Evolutionary conservation across 306 rosid species (phyloP).

Genomic region (Elaeagnus macrophylla): DNA sequence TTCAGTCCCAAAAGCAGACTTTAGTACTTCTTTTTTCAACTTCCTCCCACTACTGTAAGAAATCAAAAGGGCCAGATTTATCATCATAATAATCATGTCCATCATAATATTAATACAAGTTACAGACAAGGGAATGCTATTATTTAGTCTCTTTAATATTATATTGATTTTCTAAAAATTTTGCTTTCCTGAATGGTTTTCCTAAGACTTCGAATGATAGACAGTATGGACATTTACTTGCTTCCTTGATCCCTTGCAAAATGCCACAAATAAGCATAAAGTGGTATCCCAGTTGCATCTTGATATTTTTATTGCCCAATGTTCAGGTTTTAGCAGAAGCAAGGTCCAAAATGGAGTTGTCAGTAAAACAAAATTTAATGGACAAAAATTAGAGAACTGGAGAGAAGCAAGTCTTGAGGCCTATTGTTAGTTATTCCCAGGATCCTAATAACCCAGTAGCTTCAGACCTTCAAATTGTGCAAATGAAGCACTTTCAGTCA

Average conservation of each 20-base stretch:
- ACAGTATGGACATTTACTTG: slow-evolving; percentile 21
- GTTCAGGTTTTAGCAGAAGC: slow-evolving; percentile 5
- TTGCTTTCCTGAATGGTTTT: too few species aligned
- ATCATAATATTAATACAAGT: too few species aligned
- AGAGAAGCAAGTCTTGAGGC: slow-evolving; percentile 20
- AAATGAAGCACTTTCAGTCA: slow-evolving; percentile 14
- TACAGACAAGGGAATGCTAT: too few species aligned
- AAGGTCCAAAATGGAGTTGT: too few species aligned
- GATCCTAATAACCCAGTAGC: slow-evolving; percentile 16
- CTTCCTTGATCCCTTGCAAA: slow-evolving; percentile 3
- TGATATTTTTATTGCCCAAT: background rate
- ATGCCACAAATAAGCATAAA: slow-evolving; percentile 6
- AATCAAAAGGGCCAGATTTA: too few species aligned
- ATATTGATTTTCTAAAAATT: too few species aligned
- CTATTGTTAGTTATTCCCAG: slow-evolving; percentile 21
- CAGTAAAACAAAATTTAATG: slow-evolving; percentile 1
- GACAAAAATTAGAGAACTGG: slow-evolving; percentile 21
- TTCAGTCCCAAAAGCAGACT: too few species aligned
- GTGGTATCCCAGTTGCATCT: background rate
- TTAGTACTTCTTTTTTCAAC: too few species aligned
- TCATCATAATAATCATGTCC: too few species aligned
- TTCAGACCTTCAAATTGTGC: slow-evolving; percentile 29
- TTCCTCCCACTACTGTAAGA: too few species aligned
- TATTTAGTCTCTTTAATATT: too few species aligned
- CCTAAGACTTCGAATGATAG: too few species aligned